Base-by-base conservation (phyloP, 257 asterid genomes). In the Verbascum thapsus region DNA sequence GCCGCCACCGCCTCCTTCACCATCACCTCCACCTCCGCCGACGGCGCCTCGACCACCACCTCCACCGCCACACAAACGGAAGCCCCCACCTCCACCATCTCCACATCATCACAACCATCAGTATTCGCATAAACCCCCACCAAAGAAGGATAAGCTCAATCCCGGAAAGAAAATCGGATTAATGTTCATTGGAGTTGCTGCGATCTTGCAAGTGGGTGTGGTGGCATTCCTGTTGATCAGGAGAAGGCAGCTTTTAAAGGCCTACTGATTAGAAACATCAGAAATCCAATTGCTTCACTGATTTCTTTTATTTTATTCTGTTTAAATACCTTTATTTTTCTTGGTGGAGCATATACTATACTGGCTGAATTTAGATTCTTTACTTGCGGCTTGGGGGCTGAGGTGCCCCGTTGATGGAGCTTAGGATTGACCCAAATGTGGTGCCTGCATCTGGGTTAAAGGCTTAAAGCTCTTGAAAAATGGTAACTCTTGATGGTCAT, bases 81-180 rank as follows among this genome's bases (percentile, higher is more conserved):
- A 55, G 8, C 44, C 50, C 30, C n/a, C 66, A 3, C 38, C 34
- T 4, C 56, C 61, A 12, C 68, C 72, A 8, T 74, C 72, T 5
- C 64, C 80, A 1, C 73, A 66, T 9, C 70, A 81, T 4, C 58
- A 45, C 51, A 41, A 34, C 48, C n/a, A 26, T 10, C 15, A n/a
- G 4, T 53, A 42, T 63, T 22, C 42, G 9, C 35, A 26, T 40
- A 18, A 39, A 22, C 73, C 73, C 2, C 71, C 68, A 5, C 37
- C 51, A 3, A 35, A 1, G 40, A 68, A 55, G 30, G 62, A 15
- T 53, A 64, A 19, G 38, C 63, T 74, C 50, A 72, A 81, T 45
- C 30, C 42, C 10, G 84, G 81, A 71, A 72, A 78, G 78, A 81
- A 50, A 67, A 44, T 75, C 4, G 87, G 87, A 64, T 10, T 78